A percentile compares a stretch with the other conserved stretches of the same genome.
Evolutionary conservation across 495 filamentous ascomycete species (phyloP).

Genomic region (Penicillium angulare): DNA sequence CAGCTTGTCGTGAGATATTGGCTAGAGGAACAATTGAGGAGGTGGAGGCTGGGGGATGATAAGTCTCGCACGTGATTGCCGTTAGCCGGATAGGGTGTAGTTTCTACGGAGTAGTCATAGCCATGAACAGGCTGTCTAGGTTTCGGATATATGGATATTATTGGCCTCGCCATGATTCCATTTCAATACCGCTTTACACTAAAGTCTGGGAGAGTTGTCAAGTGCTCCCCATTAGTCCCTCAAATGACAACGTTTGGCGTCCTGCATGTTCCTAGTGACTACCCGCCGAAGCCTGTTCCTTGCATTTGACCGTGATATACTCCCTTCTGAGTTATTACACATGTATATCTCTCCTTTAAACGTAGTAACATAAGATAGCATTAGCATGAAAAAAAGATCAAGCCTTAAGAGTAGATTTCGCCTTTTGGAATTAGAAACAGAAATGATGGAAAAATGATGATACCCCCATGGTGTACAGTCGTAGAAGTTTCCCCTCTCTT

Average conservation of each 20-base stretch:
- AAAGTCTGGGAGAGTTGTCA: no score
- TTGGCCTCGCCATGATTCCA: no score
- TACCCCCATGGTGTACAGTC: conserved; percentile 32
- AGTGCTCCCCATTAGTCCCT: no score
- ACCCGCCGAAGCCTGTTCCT: no score
- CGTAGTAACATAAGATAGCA: conserved; percentile 25
- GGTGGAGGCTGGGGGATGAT: conserved; percentile 21
- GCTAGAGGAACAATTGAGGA: neutral
- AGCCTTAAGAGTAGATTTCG: conserved; percentile 25
- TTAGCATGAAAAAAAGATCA: conserved; percentile 24
- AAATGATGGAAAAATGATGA: conserved; percentile 17
- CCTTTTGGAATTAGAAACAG: conserved; percentile 33
- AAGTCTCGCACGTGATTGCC: conserved; percentile 19
- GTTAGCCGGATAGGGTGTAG: conserved; percentile 14
- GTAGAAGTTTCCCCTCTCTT: conserved; percentile 12
- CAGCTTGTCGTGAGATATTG: neutral
- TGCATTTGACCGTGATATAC: no score
- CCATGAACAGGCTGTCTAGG: no score
- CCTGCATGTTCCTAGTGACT: no score
- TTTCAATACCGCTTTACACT: no score
- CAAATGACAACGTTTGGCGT: no score
- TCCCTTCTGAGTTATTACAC: no score
- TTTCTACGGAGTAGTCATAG: conserved; percentile 4
- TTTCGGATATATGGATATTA: no score
- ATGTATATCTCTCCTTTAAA: no score